Evolutionary conservation across 2,329 filamentous ascomycete genomes (phyloP).

Genomic region (Huntiella savannae): DNA sequence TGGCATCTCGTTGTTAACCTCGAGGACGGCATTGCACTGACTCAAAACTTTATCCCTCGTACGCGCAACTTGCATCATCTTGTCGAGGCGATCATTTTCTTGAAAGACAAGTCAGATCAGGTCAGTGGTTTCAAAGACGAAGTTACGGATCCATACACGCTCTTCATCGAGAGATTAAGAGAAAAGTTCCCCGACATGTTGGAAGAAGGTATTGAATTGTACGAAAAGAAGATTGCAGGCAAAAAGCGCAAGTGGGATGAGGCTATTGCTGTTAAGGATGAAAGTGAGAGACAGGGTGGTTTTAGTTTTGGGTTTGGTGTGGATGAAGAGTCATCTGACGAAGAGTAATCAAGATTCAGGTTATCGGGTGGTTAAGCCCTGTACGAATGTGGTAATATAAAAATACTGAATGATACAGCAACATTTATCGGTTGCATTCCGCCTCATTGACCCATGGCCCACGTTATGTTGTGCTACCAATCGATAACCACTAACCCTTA

Average conservation of each 20-base stretch:
- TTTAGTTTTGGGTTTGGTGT: slow-evolving; percentile 38
- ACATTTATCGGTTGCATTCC: too few relatives aligned
- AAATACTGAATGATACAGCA: too few relatives aligned
- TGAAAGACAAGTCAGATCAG: slow-evolving; percentile 66
- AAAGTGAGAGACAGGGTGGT: slow-evolving; percentile 16
- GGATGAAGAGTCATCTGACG: slow-evolving; percentile 20
- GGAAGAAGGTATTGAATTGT: slow-evolving; percentile 40
- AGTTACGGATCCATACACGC: slow-evolving; percentile 50
- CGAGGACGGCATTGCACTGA: slow-evolving; percentile 67
- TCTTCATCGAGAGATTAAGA: slow-evolving; percentile 53
- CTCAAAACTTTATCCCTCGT: slow-evolving; percentile 82
- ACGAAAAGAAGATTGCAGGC: slow-evolving; percentile 39
- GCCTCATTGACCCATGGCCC: too few relatives aligned
- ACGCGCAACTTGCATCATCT: slow-evolving; percentile 38
- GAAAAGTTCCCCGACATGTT: slow-evolving; percentile 47
- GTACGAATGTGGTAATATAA: not conserved
- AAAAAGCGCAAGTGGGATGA: slow-evolving; percentile 79
- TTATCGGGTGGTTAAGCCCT: not conserved
- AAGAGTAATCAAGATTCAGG: slow-evolving; percentile 5
- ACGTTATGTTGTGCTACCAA: too few relatives aligned
- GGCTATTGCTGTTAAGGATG: slow-evolving; percentile 31
- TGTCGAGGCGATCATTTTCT: slow-evolving; percentile 55
- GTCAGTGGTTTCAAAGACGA: slow-evolving; percentile 67
- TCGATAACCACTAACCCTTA: too few relatives aligned
- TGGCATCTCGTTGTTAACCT: slow-evolving; percentile 93